Base-by-base conservation (phyloP, 257 asterid genomes). In the Primulina eburnea region DNA sequence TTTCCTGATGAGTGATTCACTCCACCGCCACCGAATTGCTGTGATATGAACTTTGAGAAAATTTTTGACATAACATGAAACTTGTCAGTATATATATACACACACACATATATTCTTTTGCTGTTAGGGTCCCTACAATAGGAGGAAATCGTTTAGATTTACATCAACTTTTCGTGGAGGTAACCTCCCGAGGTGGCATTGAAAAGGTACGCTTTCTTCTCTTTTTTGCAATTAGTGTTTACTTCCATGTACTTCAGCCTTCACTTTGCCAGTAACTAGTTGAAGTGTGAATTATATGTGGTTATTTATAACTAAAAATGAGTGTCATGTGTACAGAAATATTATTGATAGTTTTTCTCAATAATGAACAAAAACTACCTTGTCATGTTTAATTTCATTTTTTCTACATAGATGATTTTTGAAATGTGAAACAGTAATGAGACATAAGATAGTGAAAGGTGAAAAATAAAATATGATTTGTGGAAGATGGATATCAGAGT, bases 151-250 rank as follows among this genome's bases (percentile, higher is more conserved):
- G 69, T 18, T 75, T 94, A 77, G 97, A 91, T 88, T 79, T 94
- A 37, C 96, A 91, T 71, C 90, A 76, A 62, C 96, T 94, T 32
- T 94, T 94, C 71, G 53, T 89, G 69, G 96, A 91, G 86, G 99
- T 89, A 75, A 89, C 97, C 60, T 79, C 96, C 60, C 92, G 95
- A 43, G 96, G 99, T 59, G 99, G 99, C 71, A 84, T 94, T 75
- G 92, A 89, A 78, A 90, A 91, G 89, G 97, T 91, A 86, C 69
- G 80, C 50, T 20, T 64, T 79, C 73, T 65, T 71, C 67, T 61
- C 58, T 64, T 40, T 32, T 53, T 24, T 18, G 6, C n/a, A 33
- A 24, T 64, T 33, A 24, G 28, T 21, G n/a, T 34, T 43, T 65
- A 40, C 33, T 9, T 33, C 32, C 21, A 11, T 59, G 73, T 29